Evolutionary conservation across 192 early-diverging fungal species (phyloP), one percentile per base, ranked within the genome.

Genomic region (Coemansia sp.): DNA sequence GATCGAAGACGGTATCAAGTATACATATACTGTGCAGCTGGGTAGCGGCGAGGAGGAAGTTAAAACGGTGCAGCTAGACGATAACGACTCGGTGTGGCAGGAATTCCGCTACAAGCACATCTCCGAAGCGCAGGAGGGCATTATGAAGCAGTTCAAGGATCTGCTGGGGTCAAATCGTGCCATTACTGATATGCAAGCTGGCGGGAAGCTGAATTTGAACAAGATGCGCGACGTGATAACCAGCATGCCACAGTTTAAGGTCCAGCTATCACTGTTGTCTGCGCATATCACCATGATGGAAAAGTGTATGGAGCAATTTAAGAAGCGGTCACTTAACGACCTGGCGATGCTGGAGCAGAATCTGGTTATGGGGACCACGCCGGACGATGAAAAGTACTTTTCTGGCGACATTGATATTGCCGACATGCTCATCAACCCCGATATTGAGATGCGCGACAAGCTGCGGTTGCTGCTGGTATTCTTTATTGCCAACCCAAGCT

Each of bases 21-120:
- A 69, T 39, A 58, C 35, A 17, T 85, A 85, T 60, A 69, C 65
- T 0, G 66, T 48, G 11, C 56, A 75, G 63, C 71, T 76, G 3
- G 83, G 65, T 27, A 67, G 73, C 48, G 83, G 83, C 38, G 57
- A 50, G 3, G 68, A 72, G 41, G 66, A 74, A 23, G 41, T 39
- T 41, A 75, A 84, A 52, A 69, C 67, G 0, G 62, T 82, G 23
- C 52, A 65, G 37, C 71, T 84, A 15, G 75, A 76, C 55, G 74
- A 80, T 17, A 58, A 57, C 14, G 85, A 86, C 56, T 29, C 66
- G 25, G 63, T 86, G 32, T 86, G 85, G 85, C 71, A 82, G 56
- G 74, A 82, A 15, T 75, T 72, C 67, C 83, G 85, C 25, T 83
- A 79, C 67, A 72, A 69, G 50, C 85, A 86, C 56, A 84, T 86